Base-by-base conservation (phyloP, 805 yeast genomes). In the Allodekkera sacchari region DNA sequence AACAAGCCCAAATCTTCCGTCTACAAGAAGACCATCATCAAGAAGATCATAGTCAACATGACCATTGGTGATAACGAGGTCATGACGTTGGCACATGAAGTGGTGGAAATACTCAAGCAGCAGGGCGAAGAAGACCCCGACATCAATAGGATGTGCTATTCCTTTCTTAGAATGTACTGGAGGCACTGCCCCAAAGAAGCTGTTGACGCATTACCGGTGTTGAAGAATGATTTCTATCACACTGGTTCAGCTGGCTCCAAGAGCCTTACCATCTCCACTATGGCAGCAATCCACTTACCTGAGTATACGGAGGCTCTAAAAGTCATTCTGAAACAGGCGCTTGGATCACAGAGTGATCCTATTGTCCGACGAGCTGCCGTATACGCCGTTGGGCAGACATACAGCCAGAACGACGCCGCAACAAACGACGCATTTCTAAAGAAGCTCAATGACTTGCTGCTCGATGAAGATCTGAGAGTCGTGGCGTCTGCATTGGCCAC, bases 61-160 rank as follows among this genome's bases (percentile, higher is more conserved):
- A 79, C 94, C 5, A 66, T 85, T 56, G 85, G 87, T 30, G 84
- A 83, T 52, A 68, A 68, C 34, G 96, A 89, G 48, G 73, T 87
- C 72, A 64, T 74, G 8, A 52, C 59, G 13, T 51, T 89, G 33
- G 71, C 78, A 47, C 76, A 77, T 1, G 94, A 83, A 31, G 68
- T 84, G 6, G 37, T 73, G 6, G 48, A 53, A 22, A 55, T 77
- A n/a, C 59, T 81, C 47, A 61, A 63, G 28, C 53, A 45, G 35
- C 18, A 44, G 48, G 39, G 53, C 43, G 29, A 32, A 3, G 21
- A 27, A 2, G 94, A 84, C 55, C 36, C 75, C 19, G 94, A 83
- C 42, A 63, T 79, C 32, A 74, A 83, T 48, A 70, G 80, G 39
- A 64, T 84, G 61, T 77, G 88, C 41, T 77, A 74, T 46, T 71